These are phyloP conservation scores for Phytophthora idaei DNA, from an alignment of 352 stramenopile genomes.

Conservation along the genomic window DNA sequence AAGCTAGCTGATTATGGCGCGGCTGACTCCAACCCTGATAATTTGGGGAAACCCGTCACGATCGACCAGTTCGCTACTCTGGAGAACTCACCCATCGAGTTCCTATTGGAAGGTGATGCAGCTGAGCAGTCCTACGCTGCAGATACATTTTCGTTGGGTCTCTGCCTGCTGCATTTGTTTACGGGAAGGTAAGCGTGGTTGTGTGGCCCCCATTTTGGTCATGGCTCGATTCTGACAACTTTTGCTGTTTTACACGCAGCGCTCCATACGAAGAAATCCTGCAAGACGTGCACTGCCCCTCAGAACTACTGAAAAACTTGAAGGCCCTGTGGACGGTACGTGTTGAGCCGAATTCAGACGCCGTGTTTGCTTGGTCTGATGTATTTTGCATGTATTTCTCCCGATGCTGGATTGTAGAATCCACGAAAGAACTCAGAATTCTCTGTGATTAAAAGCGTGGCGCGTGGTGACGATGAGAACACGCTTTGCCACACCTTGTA, in stretches of 20 bases:
- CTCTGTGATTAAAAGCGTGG: slow-evolving; percentile 66
- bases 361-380: not conserved
- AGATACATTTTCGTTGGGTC: slow-evolving; percentile 96
- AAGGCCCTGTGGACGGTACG: slow-evolving; percentile 89
- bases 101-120: slow-evolving; percentile 92
- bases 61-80: slow-evolving; percentile 97
- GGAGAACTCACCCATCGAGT: slow-evolving; percentile 98
- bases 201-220: not conserved
- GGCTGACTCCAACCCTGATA: slow-evolving; percentile 89
- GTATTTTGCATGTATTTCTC: not conserved
- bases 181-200: slow-evolving; percentile 81
- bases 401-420: slow-evolving; percentile 27
- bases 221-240: slow-evolving; percentile 1
- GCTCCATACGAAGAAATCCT: slow-evolving; percentile 98
- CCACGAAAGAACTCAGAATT: slow-evolving; percentile 64
- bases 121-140: slow-evolving; percentile 91
- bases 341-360: slow-evolving; percentile 1
- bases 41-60: slow-evolving; percentile 90
- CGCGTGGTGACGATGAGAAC: slow-evolving; percentile 72
- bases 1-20: slow-evolving; percentile 99
- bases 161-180: slow-evolving; percentile 97
- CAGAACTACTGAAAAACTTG: slow-evolving; percentile 80
- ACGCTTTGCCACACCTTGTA: slow-evolving; percentile 96
- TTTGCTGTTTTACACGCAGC: slow-evolving; percentile 36
- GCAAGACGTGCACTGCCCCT: slow-evolving; percentile 91